Base-by-base conservation (phyloP, 2,329 filamentous ascomycete species). In the Reticulascus tulasneorum region DNA sequence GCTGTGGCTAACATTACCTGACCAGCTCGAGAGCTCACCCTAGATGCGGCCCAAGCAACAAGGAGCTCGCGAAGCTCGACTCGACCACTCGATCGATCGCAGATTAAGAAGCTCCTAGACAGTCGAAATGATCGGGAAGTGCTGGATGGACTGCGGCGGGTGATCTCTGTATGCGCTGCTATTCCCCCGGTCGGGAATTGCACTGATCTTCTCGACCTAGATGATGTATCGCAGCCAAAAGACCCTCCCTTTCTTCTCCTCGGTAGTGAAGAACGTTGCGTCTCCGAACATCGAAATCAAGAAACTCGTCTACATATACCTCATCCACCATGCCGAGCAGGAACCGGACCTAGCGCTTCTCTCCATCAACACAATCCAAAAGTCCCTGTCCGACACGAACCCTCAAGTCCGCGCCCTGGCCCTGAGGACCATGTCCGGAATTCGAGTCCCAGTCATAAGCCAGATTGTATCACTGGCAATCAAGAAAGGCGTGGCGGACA, bases 281-380 rank as follows among this genome's bases (percentile, higher is more conserved):
- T 95, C 87, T 23, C 85, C 90, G 11, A 95, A 89, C 53, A 75
- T 96, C 52, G 89, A 94, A 55, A 90, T 97, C 62, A 94, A 96
- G 66, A 97, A 97, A 63, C 80, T 98, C 37, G 93, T 98, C 45
- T 98, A 98, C 70, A 94, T 96, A 58, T 98, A 96, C 64, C 81
- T 98, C 44, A 84, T 97, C 42, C 87, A 94, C 58, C 90, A 98
- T 73, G 93, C 93, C 59, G 93, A 97, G 60, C 81, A 89, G 46
- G 93, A 97, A 55, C 93, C 91, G 39, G 93, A 98, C 63, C 85
- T 96, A 29, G 90, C 93, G 15, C 76, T 98, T 23, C 76, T 98
- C 28, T 95, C 90, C 40, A 96, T 98, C 75, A 98, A 98, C 64
- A 94, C 93, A 7, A 97, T 98, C 51, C 93, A 98, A 58, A 97